phyloP scores from a whole-genome alignment of 768 basidiomycete genomes.

The Mycena filopes region DNA sequence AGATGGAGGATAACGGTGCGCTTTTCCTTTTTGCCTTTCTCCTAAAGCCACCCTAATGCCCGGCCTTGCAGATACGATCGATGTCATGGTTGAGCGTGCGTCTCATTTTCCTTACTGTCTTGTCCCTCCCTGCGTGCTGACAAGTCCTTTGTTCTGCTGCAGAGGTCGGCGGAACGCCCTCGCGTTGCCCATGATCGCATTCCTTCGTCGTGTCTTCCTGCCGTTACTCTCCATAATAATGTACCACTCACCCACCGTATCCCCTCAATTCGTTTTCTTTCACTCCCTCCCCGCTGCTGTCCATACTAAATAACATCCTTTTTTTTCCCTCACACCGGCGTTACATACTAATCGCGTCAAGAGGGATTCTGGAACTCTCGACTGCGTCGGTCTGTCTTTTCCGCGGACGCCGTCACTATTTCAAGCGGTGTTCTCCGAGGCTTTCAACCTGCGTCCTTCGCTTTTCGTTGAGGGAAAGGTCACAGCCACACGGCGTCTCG shows the following conservation, averaged over 20 bases:
- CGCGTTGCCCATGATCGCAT: conserved; percentile 25
- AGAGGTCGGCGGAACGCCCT: conserved; percentile 58
- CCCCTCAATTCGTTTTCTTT: neutral
- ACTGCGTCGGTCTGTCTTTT: too few relatives aligned
- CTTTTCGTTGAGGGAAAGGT: too few relatives aligned
- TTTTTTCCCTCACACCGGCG: neutral
- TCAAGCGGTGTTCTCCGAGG: too few relatives aligned
- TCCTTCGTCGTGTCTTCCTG: conserved; percentile 14
- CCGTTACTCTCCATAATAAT: conserved; percentile 15
- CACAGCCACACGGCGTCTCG: too few relatives aligned
- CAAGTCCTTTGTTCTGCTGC: conserved; percentile 18
- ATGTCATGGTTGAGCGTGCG: conserved; percentile 97
- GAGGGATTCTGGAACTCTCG: neutral
- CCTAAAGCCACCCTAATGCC: conserved; percentile 25
- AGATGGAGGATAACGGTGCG: conserved; percentile 91
- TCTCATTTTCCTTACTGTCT: conserved; percentile 37
- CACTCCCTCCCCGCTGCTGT: neutral
- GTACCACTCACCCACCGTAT: conserved; percentile 11
- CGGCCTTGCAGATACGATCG: conserved; percentile 78
- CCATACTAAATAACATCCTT: conserved; percentile 16
- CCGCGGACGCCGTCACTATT: too few relatives aligned
- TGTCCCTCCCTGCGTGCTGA: conserved; percentile 20
- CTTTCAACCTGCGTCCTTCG: too few relatives aligned
- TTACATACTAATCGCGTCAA: conserved; percentile 29
- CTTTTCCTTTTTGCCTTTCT: conserved; percentile 13